Conservation (phyloP, 1,284 basidiomycete species). For the Irpex sp. region DNA sequence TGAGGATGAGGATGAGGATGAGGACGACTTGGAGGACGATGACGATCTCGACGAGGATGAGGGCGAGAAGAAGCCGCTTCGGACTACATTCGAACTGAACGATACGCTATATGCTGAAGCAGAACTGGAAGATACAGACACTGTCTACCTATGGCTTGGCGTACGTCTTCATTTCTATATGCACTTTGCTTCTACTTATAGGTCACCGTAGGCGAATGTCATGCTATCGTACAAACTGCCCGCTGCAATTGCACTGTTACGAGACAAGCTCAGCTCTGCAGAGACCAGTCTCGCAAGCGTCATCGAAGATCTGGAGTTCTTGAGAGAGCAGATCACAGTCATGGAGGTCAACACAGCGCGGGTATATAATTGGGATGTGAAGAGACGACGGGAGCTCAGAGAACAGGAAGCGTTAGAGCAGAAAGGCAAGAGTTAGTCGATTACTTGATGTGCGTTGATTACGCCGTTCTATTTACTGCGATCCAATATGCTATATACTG, state of each 20-base stretch:
- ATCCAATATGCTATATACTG: background rate
- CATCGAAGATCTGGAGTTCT: constrained; percentile 88
- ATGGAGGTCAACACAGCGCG: constrained; percentile 99
- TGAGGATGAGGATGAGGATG: constrained; percentile 37
- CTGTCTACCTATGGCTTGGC: constrained; percentile 94
- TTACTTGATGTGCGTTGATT: background rate
- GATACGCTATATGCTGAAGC: constrained; percentile 96
- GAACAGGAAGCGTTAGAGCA: constrained; percentile 35
- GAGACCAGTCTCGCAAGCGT: constrained; percentile 67
- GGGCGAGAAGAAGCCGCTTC: constrained; percentile 53
- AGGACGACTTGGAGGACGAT: constrained; percentile 39
- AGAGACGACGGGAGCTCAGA: constrained; percentile 65
- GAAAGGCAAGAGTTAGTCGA: constrained; percentile 2
- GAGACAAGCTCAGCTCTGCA: constrained; percentile 77
- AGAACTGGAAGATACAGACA: constrained; percentile 81
- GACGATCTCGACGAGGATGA: constrained; percentile 44
- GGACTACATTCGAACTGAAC: constrained; percentile 92
- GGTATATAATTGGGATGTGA: constrained; percentile 96
- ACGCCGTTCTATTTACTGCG: background rate
- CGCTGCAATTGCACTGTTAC: constrained; percentile 75
- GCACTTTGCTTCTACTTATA: background rate
- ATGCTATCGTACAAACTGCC: constrained; percentile 95
- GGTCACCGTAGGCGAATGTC: constrained; percentile 77
- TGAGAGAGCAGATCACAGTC: constrained; percentile 93
- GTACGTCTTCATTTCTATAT: constrained; percentile 51